phyloP scores from a whole-genome alignment of 495 filamentous ascomycete genomes.

The Tuber umbilicatum region DNA sequence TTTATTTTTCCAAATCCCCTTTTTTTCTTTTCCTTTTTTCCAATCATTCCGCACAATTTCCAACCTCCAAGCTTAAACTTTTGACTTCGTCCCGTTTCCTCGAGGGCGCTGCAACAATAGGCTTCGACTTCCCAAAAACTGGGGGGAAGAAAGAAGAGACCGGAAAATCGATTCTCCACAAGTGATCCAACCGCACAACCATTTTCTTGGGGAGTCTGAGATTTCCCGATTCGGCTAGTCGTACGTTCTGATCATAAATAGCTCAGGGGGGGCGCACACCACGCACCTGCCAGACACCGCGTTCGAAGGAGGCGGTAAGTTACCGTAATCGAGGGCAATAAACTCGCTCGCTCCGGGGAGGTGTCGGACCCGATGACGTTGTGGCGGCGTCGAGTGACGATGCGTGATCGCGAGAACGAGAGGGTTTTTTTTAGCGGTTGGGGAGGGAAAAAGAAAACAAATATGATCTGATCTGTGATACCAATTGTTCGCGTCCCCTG shows the following conservation, averaged over 20 bases:
- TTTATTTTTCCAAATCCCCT: too few relatives aligned
- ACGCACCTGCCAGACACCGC: not conserved
- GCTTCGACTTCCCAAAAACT: not conserved
- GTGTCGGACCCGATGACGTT: not conserved
- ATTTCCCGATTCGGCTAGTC: not conserved
- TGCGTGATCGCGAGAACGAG: not conserved
- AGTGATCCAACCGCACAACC: too few relatives aligned
- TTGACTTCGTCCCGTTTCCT: not conserved
- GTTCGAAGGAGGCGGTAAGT: too few relatives aligned
- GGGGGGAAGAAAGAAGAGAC: not conserved
- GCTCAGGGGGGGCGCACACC: not conserved
- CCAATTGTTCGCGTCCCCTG: not conserved
- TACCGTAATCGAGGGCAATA: not conserved
- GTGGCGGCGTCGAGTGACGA: not conserved
- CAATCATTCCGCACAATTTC: not conserved
- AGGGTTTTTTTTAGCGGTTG: not conserved
- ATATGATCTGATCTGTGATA: not conserved
- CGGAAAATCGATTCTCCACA: slow-evolving; percentile 1
- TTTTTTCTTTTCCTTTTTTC: not conserved
- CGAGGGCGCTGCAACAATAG: not conserved
- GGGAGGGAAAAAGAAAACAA: not conserved
- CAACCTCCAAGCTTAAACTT: not conserved
- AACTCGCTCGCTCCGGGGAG: not conserved
- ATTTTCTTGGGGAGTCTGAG: too few relatives aligned
- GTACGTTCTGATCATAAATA: not conserved